Evolutionary conservation across 768 basidiomycete species (phyloP).

Genomic region (Mycena leptocephala): DNA sequence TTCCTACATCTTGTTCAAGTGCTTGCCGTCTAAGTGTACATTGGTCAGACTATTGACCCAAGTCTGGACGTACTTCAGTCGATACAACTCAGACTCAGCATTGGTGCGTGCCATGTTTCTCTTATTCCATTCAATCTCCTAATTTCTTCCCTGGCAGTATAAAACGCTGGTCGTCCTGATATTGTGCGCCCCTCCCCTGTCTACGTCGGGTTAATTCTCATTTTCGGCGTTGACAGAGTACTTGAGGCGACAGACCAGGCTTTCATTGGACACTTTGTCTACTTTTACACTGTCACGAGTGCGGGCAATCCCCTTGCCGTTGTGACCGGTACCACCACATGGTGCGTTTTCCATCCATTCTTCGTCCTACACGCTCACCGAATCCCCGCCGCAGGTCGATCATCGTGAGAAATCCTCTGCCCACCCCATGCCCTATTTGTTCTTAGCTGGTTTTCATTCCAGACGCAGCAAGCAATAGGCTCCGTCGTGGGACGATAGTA

Average conservation of each 20-base stretch:
- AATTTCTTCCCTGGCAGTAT: not conserved
- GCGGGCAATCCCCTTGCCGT: conserved; percentile 56
- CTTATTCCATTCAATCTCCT: not conserved
- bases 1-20: not conserved
- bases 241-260: conserved; percentile 69
- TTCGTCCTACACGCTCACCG: not conserved
- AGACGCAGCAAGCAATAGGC: conserved; percentile 61
- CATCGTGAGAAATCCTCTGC: conserved; percentile 55
- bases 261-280: conserved; percentile 71
- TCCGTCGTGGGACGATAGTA: conserved; percentile 72
- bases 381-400: conserved; percentile 58
- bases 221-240: conserved; percentile 50
- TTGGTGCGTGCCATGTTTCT: conserved; percentile 50
- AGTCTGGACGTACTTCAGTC: conserved; percentile 68
- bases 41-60: conserved; percentile 59
- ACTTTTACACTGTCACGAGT: conserved; percentile 69
- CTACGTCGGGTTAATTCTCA: not conserved
- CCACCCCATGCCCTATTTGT: no score
- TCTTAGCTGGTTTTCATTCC: not conserved
- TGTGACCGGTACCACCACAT: conserved; percentile 56
- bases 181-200: conserved; percentile 45
- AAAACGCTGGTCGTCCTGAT: conserved; percentile 49
- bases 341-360: conserved; percentile 51
- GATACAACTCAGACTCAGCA: conserved; percentile 64
- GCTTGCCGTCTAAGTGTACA: not conserved